Evolutionary conservation across 495 filamentous ascomycete species (phyloP).

Genomic region (Tuber borchii): DNA sequence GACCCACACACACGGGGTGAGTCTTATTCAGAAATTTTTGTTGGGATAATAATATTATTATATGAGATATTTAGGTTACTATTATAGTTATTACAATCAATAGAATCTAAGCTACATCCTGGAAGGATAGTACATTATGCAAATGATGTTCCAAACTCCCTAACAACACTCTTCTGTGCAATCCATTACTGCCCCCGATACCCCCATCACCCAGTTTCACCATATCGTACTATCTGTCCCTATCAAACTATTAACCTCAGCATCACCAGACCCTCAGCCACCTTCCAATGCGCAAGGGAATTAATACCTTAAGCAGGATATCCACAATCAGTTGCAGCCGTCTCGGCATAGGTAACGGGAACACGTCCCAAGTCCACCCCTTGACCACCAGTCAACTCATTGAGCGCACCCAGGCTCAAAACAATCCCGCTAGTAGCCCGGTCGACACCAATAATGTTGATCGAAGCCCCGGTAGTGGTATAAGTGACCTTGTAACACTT

Average conservation of each 20-base stretch:
- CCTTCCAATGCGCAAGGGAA: not conserved
- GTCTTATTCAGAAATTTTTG: not conserved
- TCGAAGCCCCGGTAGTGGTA: constrained; percentile 52
- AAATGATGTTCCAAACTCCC: not conserved
- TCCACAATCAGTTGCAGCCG: constrained; percentile 23
- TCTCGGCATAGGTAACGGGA: constrained; percentile 45
- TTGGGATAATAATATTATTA: too few relatives aligned
- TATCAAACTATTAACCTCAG: not conserved
- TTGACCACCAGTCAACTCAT: constrained; percentile 56
- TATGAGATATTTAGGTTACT: not conserved
- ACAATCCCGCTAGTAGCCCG: constrained; percentile 53
- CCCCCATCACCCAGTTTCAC: not conserved
- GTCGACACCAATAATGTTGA: constrained; percentile 65
- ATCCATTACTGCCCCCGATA: not conserved
- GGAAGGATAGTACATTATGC: not conserved
- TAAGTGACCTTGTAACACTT: constrained; percentile 62
- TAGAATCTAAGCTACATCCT: not conserved
- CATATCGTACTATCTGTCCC: not conserved
- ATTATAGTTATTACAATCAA: not conserved
- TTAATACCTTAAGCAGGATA: not conserved
- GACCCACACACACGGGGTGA: not conserved
- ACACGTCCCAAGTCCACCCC: constrained; percentile 54
- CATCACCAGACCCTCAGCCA: not conserved
- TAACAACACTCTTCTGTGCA: not conserved
- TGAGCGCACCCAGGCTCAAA: constrained; percentile 52